Evolutionary conservation across 768 basidiomycete genomes (phyloP).

Genomic region (Russula emetica): DNA sequence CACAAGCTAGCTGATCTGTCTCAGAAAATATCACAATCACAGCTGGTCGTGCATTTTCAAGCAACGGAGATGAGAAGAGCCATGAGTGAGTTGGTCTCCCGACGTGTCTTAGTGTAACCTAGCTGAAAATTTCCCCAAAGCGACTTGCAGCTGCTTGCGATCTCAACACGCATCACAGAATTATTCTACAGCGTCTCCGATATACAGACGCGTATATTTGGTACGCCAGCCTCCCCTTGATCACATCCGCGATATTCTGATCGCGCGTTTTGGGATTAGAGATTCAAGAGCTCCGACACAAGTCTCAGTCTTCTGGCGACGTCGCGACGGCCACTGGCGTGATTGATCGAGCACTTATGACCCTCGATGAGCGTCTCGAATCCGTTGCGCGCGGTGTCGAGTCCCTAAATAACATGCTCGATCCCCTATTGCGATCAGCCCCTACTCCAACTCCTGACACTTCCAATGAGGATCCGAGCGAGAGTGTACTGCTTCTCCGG

Average conservation of each 20-base stretch:
- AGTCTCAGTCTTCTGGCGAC: constrained; percentile 62
- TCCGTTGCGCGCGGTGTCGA: constrained; percentile 68
- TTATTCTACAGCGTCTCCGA: constrained; percentile 83
- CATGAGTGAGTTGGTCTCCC: constrained; percentile 52
- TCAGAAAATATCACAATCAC: constrained; percentile 75
- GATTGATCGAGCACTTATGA: constrained; percentile 79
- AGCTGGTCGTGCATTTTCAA: constrained; percentile 43
- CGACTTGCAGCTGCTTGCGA: constrained; percentile 68
- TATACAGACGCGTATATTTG: constrained; percentile 88
- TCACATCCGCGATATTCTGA: background rate
- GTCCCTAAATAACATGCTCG: constrained; percentile 58
- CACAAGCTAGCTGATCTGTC: constrained; percentile 21
- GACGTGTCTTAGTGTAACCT: background rate
- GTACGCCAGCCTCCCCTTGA: constrained; percentile 39
- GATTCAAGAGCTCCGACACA: constrained; percentile 90
- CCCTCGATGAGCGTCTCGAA: constrained; percentile 74
- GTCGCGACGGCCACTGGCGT: constrained; percentile 56
- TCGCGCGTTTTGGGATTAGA: constrained; percentile 43
- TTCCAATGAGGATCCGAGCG: constrained; percentile 37
- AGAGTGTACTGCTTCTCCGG: constrained; percentile 52
- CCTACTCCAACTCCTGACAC: constrained; percentile 45
- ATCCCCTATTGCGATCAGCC: constrained; percentile 50
- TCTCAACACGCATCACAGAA: constrained; percentile 84
- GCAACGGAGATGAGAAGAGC: constrained; percentile 52
- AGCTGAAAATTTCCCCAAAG: constrained; percentile 36